Evolutionary conservation across 2,329 filamentous ascomycete species (phyloP).

Genomic region (Phaeophleospora eucalypticola): DNA sequence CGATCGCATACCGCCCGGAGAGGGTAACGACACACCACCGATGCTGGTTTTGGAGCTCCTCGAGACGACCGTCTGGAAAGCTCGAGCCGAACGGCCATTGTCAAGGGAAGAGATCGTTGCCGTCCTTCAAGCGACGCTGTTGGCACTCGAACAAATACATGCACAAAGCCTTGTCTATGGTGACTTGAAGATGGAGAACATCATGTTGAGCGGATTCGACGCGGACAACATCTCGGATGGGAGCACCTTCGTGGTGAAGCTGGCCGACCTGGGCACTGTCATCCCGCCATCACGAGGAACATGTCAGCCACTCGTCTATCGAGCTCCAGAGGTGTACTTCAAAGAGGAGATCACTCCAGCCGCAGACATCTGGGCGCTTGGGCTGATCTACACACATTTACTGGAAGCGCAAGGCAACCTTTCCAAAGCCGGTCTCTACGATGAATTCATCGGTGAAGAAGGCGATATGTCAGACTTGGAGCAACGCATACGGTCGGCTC

Average conservation of each 20-base stretch:
- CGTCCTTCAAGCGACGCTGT: constrained; percentile 21
- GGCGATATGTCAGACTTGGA: constrained; percentile 18
- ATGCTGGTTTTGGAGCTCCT: constrained; percentile 27
- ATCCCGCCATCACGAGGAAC: constrained; percentile 25
- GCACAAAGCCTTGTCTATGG: constrained; percentile 27
- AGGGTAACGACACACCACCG: constrained; percentile 14
- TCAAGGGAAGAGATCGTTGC: constrained; percentile 23
- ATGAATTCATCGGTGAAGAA: constrained; percentile 16
- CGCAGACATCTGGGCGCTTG: constrained; percentile 30
- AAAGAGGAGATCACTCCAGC: constrained; percentile 24
- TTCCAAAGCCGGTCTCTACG: constrained; percentile 26
- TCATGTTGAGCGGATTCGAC: constrained; percentile 28
- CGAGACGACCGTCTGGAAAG: constrained; percentile 26
- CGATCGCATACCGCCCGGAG: constrained; percentile 25
- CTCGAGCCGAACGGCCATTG: constrained; percentile 26
- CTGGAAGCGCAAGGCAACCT: constrained; percentile 27
- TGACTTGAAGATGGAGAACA: constrained; percentile 30
- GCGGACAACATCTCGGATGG: constrained; percentile 10
- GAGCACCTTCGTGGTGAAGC: constrained; percentile 21
- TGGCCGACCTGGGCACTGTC: constrained; percentile 29
- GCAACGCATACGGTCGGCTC: constrained; percentile 17
- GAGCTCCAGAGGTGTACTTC: constrained; percentile 30
- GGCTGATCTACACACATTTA: constrained; percentile 28
- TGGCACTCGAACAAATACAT: constrained; percentile 25
- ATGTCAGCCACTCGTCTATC: constrained; percentile 28